These are phyloP conservation scores for Dendryphion nanum DNA, from an alignment of 2,329 filamentous ascomycete species.

Conservation along the genomic window DNA sequence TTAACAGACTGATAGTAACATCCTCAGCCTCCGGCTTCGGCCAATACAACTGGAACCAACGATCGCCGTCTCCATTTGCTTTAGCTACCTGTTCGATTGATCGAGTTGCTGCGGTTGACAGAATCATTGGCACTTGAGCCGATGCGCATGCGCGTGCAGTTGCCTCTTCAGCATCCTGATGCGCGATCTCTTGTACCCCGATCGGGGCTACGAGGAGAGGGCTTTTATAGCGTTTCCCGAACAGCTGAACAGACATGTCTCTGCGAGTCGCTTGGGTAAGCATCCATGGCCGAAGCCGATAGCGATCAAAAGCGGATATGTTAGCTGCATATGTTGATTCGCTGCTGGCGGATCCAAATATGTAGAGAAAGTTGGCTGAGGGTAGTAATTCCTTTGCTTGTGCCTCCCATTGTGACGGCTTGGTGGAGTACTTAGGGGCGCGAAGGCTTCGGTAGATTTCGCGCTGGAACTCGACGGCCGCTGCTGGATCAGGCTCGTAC, in stretches of 20 bases:
- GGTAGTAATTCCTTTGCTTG: constrained; percentile 34
- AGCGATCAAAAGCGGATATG: constrained; percentile 39
- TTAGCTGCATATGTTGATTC: constrained; percentile 38
- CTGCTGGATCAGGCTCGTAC: constrained; percentile 35
- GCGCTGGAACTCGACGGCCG: constrained; percentile 31
- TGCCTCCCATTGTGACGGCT: constrained; percentile 40
- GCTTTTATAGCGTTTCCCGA: constrained; percentile 45
- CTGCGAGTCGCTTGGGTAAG: constrained; percentile 38
- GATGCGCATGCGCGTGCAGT: constrained; percentile 62
- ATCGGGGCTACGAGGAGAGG: constrained; percentile 66
- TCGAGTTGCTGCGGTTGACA: constrained; percentile 64
- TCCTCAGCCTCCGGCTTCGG: constrained; percentile 63
- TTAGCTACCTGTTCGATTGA: constrained; percentile 66
- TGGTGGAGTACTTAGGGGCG: constrained; percentile 41
- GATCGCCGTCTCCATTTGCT: constrained; percentile 56
- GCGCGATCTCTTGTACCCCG: constrained; percentile 67
- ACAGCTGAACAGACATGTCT: constrained; percentile 25
- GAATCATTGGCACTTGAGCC: constrained; percentile 62
- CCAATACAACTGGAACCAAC: constrained; percentile 79
- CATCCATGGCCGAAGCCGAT: constrained; percentile 42
- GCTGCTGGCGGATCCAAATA: constrained; percentile 38
- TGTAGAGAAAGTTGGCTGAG: constrained; percentile 40
- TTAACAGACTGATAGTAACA: constrained; percentile 62
- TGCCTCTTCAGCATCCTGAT: constrained; percentile 63
- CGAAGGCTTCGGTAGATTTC: constrained; percentile 39